A percentile compares a stretch with the other conserved stretches of the same genome.
Conservation (phyloP, 768 basidiomycete genomes). For the Agrocybe pediades region DNA sequence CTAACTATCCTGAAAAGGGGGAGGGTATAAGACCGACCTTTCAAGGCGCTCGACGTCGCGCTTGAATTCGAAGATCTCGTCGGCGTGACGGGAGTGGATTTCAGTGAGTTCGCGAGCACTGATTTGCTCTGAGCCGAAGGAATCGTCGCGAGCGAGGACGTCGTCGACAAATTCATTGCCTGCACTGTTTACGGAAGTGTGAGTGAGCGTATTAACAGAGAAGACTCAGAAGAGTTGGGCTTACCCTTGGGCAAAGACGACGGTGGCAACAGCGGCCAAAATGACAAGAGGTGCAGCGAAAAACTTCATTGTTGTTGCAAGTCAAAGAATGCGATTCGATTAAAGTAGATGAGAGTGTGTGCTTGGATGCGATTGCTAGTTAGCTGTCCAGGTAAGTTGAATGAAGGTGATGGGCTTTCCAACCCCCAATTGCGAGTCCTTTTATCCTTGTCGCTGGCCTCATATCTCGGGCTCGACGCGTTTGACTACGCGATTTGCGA, state of each 20-base stretch:
- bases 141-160: too few relatives aligned
- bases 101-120: background rate
- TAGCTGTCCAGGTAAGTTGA: too few relatives aligned
- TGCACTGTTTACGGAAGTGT: background rate
- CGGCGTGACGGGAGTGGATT: background rate
- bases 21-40: background rate
- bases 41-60: conserved; percentile 2
- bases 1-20: background rate
- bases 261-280: conserved; percentile 3
- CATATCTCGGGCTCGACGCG: too few relatives aligned
- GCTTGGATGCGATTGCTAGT: too few relatives aligned
- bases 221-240: background rate
- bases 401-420: too few relatives aligned
- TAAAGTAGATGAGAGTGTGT: too few relatives aligned
- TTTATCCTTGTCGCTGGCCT: too few relatives aligned
- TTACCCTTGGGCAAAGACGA: background rate
- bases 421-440: too few relatives aligned
- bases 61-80: background rate
- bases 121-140: background rate
- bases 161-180: too few relatives aligned
- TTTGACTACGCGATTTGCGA: too few relatives aligned
- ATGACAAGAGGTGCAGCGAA: background rate
- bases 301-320: conserved; percentile 1
- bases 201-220: too few relatives aligned
- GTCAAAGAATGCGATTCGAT: too few relatives aligned